phyloP scores from a whole-genome alignment of 2,329 filamentous ascomycete species.

The Epichloe aotearoae region DNA sequence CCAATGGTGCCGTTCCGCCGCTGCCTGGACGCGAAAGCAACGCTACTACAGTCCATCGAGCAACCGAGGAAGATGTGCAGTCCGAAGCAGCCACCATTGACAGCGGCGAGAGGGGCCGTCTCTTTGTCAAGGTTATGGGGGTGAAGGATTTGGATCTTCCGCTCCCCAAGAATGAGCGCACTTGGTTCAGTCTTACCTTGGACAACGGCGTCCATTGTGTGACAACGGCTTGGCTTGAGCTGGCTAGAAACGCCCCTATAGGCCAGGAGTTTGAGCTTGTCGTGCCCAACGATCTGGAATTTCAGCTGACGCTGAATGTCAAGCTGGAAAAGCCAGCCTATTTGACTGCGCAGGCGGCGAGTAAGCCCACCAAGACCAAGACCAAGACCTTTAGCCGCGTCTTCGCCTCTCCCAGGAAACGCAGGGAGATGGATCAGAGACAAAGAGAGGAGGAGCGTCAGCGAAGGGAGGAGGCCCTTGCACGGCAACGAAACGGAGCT shows the following conservation, averaged over 20 bases:
- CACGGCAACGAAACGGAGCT: constrained; percentile 47
- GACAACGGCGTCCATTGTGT: constrained; percentile 97
- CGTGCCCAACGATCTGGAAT: constrained; percentile 94
- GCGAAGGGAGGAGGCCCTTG: constrained; percentile 51
- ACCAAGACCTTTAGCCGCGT: constrained; percentile 83
- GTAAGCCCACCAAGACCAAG: constrained; percentile 55
- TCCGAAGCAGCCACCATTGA: constrained; percentile 53
- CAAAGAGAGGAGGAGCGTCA: constrained; percentile 66
- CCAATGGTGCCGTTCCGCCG: constrained; percentile 58
- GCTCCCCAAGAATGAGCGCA: constrained; percentile 77
- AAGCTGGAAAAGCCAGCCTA: constrained; percentile 76
- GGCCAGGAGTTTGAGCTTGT: constrained; percentile 97
- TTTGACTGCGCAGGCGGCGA: constrained; percentile 36
- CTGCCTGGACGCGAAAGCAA: constrained; percentile 82
- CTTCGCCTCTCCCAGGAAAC: constrained; percentile 90
- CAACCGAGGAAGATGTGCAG: constrained; percentile 54
- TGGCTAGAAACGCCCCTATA: constrained; percentile 84
- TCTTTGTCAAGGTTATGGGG: constrained; percentile 98
- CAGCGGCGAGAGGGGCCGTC: constrained; percentile 70
- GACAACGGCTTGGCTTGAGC: constrained; percentile 87
- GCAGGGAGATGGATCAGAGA: constrained; percentile 81
- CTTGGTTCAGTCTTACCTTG: constrained; percentile 91
- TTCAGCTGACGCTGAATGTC: constrained; percentile 92
- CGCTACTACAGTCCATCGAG: constrained; percentile 48
- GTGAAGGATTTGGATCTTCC: constrained; percentile 92